A percentile compares a stretch with the other conserved stretches of the same genome.
Evolutionary conservation across 139 green algal species (phyloP).

Genomic region (Chlamydomonas applanata): DNA sequence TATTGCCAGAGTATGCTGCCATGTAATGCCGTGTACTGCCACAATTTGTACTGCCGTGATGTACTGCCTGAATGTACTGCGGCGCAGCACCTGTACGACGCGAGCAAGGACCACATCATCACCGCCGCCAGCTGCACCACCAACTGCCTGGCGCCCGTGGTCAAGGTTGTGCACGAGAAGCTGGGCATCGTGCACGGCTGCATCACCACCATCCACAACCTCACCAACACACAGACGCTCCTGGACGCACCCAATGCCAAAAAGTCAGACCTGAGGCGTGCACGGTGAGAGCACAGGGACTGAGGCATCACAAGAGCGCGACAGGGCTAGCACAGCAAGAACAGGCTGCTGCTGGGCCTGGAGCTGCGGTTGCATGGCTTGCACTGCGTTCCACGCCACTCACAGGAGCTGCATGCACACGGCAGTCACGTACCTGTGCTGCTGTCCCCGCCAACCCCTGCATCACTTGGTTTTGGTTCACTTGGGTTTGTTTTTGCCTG

Average conservation of each 20-base stretch:
- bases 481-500: no score
- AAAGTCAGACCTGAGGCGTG: constrained; percentile 78
- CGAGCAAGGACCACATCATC: constrained; percentile 69
- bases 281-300: constrained; percentile 36
- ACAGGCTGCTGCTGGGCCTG: no score
- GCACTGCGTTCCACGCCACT: no score
- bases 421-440: no score
- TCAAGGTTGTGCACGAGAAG: constrained; percentile 79
- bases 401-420: no score
- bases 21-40: no score
- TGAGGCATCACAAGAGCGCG: no score
- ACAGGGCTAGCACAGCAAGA: no score
- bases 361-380: no score
- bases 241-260: constrained; percentile 84
- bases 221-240: constrained; percentile 89
- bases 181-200: constrained; percentile 78
- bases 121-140: constrained; percentile 89
- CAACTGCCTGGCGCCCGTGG: constrained; percentile 86
- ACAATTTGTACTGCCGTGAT: background rate
- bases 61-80: no score
- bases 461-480: no score
- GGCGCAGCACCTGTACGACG: constrained; percentile 63
- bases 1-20: background rate
- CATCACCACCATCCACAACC: constrained; percentile 90
- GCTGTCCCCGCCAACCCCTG: no score